Percentiles rank a stretch among this genome's conserved stretches.
Conservation (phyloP, 495 filamentous ascomycete species). For the Thozetella sp. region DNA sequence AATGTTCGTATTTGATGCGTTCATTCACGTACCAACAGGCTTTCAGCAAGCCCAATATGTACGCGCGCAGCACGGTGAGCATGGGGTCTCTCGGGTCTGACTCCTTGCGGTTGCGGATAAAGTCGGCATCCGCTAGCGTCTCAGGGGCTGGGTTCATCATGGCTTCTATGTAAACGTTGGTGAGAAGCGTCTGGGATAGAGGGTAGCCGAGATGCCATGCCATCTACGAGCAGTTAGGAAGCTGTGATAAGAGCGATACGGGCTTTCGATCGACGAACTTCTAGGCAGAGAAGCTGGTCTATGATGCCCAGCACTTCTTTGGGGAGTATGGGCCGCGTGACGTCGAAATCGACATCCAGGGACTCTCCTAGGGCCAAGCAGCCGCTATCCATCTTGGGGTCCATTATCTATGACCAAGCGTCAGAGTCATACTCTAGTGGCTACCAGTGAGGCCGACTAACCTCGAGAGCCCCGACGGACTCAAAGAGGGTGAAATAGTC, state of each 20-base stretch:
- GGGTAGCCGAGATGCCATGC: slow-evolving; percentile 96
- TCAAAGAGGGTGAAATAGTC: slow-evolving; percentile 91
- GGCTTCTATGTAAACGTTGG: slow-evolving; percentile 89
- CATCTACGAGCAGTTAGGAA: slow-evolving; percentile 58
- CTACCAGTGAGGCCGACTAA: slow-evolving; percentile 23
- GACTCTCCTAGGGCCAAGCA: slow-evolving; percentile 74
- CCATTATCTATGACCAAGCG: slow-evolving; percentile 75
- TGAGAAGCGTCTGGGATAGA: slow-evolving; percentile 91
- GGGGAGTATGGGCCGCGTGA: slow-evolving; percentile 66
- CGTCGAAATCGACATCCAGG: slow-evolving; percentile 85
- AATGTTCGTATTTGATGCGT: slow-evolving; percentile 75
- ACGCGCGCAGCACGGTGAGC: slow-evolving; percentile 75
- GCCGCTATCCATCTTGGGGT: slow-evolving; percentile 97
- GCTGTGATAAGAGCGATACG: not conserved
- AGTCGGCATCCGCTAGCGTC: slow-evolving; percentile 70
- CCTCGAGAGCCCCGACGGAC: slow-evolving; percentile 92
- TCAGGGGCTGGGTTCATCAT: slow-evolving; percentile 72
- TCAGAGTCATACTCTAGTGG: not conserved
- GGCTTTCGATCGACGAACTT: slow-evolving; percentile 52
- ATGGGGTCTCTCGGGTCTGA: slow-evolving; percentile 44
- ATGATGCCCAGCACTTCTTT: slow-evolving; percentile 90
- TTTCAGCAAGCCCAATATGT: slow-evolving; percentile 84
- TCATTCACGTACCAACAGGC: slow-evolving; percentile 78
- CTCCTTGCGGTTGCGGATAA: slow-evolving; percentile 37
- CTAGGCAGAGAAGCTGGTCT: slow-evolving; percentile 87